A percentile compares a stretch with the other conserved stretches of the same genome.
Evolutionary conservation across 441 rosid species (phyloP).

Genomic region (Eutrema salsugineum): DNA sequence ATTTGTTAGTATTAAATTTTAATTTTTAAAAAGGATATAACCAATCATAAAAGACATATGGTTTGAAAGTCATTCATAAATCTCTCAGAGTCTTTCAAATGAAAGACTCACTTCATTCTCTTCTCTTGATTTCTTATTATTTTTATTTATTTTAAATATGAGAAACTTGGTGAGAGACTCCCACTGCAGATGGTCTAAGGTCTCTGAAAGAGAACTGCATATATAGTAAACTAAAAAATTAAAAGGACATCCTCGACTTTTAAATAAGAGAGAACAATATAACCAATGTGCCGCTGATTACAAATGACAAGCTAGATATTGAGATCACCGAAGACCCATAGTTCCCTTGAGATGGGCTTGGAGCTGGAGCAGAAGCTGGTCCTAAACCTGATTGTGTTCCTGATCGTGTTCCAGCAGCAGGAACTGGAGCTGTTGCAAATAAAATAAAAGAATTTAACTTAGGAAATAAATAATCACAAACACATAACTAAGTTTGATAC

Average conservation of each 20-base stretch:
- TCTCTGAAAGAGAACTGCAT: not conserved
- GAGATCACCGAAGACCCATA: slow-evolving; percentile 23
- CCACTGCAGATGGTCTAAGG: no score
- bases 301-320: slow-evolving; percentile 7
- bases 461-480: no score
- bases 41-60: no score
- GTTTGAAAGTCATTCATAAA: no score
- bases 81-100: no score
- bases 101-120: no score
- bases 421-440: slow-evolving; percentile 21
- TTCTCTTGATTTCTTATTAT: no score
- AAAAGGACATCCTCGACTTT: not conserved
- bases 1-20: no score
- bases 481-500: not conserved
- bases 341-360: slow-evolving; percentile 17
- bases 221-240: not conserved
- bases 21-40: no score
- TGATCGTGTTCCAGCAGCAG: not conserved
- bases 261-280: slow-evolving; percentile 5
- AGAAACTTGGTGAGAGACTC: no score
- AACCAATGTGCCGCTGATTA: slow-evolving; percentile 6
- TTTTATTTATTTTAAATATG: no score
- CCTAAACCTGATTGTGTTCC: not conserved
- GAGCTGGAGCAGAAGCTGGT: slow-evolving; percentile 12
- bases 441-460: no score